Evolutionary conservation across 164 flowering plant genomes (phyloP), one percentile per base, ranked within the genome.

Genomic region (Pachysandra terminalis): DNA sequence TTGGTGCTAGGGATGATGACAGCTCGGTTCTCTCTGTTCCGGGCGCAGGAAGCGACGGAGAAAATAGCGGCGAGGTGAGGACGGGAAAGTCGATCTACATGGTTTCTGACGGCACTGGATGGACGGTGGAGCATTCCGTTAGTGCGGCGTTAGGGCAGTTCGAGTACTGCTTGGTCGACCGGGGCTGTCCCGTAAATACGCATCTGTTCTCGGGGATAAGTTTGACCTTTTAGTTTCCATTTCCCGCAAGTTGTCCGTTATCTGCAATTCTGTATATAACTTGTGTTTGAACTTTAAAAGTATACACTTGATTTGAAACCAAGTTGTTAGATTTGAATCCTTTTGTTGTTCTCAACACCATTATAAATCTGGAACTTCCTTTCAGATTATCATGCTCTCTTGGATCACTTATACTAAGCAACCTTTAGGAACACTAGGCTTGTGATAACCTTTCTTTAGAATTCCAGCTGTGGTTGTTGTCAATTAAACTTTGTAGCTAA

Each of bases 51-150:
- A 51, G 68, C 25, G 72, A 74, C 15, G 75, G 65, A 16, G 87
- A 74, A 23, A 79, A 74, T 27, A 81, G 67, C 13, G 71, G 25
- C 67, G 78, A 74, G 32, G 23, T 52, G 51, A 28, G 49, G 28
- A 76, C 26, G 25, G 77, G 72, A 60, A 90, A 92, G 84, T 65
- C 87, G 19, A 90, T 93, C 19, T 91, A 87, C 70, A 82, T 91
- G 91, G 87, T 94, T 2, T 94, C 97, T 1, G 97, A 94, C 68
- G 97, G 96, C 13, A 94, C 96, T 19, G 97, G 97, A 23, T 94
- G 97, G 97, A 91, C 96, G 78, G 97, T 79, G 54, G 98, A 94
- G 78, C 89, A 94, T 61, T 74, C 90, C 71, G 96, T 94, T 24
- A 84, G 61, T 64, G 96, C 98, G 56, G 96, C 98, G 64, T 81